Evolutionary conservation across 768 basidiomycete genomes (phyloP).

Genomic region (Kockovaella imperatae): DNA sequence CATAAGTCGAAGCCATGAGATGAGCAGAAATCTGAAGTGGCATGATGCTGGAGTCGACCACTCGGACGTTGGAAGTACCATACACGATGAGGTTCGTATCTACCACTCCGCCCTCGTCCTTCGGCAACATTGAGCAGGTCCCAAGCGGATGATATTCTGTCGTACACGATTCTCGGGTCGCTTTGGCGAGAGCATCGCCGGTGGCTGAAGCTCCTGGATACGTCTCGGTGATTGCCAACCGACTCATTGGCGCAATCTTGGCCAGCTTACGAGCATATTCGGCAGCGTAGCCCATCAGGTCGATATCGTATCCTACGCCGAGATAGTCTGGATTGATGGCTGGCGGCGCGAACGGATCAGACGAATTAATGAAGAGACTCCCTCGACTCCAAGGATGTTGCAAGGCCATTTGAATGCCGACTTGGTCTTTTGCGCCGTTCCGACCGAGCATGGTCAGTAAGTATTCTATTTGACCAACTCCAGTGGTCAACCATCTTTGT

Average conservation of each 20-base stretch:
- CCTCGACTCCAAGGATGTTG: slow-evolving; percentile 50
- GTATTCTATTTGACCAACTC: slow-evolving; percentile 40
- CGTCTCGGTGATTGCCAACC: slow-evolving; percentile 50
- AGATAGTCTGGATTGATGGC: slow-evolving; percentile 63
- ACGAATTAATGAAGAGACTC: slow-evolving; percentile 56
- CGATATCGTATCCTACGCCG: slow-evolving; percentile 41
- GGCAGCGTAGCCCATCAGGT: slow-evolving; percentile 47
- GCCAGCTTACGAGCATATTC: slow-evolving; percentile 58
- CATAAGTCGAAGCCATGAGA: slow-evolving; percentile 45
- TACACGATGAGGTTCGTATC: slow-evolving; percentile 55
- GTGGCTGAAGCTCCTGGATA: slow-evolving; percentile 51
- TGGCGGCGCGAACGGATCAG: slow-evolving; percentile 56
- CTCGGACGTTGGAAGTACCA: slow-evolving; percentile 56
- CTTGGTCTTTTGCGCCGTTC: slow-evolving; percentile 16
- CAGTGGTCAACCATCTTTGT: slow-evolving; percentile 27
- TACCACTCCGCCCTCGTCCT: slow-evolving; percentile 54
- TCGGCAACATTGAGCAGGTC: slow-evolving; percentile 57
- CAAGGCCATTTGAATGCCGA: slow-evolving; percentile 38
- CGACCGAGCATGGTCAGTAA: slow-evolving; percentile 37
- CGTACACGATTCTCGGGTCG: slow-evolving; percentile 24
- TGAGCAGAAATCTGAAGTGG: slow-evolving; percentile 54
- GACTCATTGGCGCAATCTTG: slow-evolving; percentile 51
- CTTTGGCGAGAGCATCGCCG: slow-evolving; percentile 54
- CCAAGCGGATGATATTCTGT: slow-evolving; percentile 55
- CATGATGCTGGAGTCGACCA: slow-evolving; percentile 52